phyloP scores from a whole-genome alignment of 1,139 yeast genomes.

The Hyphopichia wangnamkhiaoensis region DNA sequence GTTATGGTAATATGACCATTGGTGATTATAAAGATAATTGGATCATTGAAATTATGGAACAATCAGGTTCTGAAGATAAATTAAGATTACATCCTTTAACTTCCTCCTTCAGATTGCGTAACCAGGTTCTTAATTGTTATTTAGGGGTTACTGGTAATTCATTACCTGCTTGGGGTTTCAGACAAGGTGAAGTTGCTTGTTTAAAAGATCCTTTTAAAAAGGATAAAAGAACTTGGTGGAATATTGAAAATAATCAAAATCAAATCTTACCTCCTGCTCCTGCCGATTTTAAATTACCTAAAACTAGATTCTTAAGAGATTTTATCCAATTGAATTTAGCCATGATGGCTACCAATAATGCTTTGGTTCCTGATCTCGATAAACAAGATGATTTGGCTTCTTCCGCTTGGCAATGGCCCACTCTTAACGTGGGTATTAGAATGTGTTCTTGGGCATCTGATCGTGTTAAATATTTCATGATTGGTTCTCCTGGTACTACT shows the following conservation, averaged over 20 bases:
- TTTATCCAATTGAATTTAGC: constrained; percentile 92
- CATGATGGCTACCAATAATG: constrained; percentile 99
- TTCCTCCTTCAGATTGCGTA: constrained; percentile 76
- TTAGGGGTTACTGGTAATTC: constrained; percentile 77
- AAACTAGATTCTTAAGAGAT: constrained; percentile 81
- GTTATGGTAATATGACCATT: constrained; percentile 82
- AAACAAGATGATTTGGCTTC: constrained; percentile 92
- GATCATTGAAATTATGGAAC: constrained; percentile 85
- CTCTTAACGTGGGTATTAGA: constrained; percentile 87
- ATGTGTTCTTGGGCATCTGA: constrained; percentile 93
- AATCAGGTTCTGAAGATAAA: constrained; percentile 69
- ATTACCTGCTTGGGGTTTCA: constrained; percentile 97
- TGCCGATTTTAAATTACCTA: constrained; percentile 74
- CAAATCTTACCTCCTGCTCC: constrained; percentile 72
- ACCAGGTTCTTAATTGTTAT: constrained; percentile 74
- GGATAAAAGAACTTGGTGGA: constrained; percentile 99
- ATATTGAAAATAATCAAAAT: constrained; percentile 83
- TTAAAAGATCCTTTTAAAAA: constrained; percentile 71
- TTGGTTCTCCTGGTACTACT: constrained; percentile 93
- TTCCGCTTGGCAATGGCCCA: constrained; percentile 98
- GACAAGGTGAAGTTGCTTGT: constrained; percentile 96
- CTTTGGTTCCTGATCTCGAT: constrained; percentile 88
- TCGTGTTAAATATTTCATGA: constrained; percentile 76
- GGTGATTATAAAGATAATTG: constrained; percentile 96
- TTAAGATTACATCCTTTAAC: constrained; percentile 80